Percentiles rank a stretch among this genome's conserved stretches.
These are phyloP conservation scores for Mrakia gelida DNA, from an alignment of 768 basidiomycete species.

Conservation along the genomic window DNA sequence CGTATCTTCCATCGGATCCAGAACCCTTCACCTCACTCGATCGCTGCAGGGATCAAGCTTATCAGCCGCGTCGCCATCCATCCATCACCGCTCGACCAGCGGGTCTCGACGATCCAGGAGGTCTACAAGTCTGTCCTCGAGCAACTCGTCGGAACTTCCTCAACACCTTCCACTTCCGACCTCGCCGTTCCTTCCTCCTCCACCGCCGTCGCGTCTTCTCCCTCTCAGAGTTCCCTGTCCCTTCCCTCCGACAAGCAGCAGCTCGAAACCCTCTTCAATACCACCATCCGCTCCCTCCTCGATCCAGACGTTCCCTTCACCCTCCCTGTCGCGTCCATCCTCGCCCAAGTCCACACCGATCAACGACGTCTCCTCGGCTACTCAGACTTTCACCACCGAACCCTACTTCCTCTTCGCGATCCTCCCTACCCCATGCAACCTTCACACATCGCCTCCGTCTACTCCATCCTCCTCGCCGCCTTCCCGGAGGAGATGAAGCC, in stretches of 20 bases:
- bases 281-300: neutral
- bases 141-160: neutral
- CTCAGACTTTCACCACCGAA: neutral
- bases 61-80: neutral
- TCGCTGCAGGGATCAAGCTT: neutral
- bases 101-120: neutral
- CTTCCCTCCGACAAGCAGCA: neutral
- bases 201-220: neutral
- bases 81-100: neutral
- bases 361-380: neutral
- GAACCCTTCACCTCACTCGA: neutral
- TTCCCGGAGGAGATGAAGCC: conserved; percentile 1
- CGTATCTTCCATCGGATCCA: neutral
- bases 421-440: neutral
- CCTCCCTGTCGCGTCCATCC: neutral
- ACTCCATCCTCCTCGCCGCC: neutral
- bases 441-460: neutral
- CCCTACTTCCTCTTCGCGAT: neutral
- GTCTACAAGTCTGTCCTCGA: neutral
- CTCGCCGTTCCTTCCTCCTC: neutral
- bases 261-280: neutral
- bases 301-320: neutral
- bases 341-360: neutral
- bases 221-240: too few relatives aligned
- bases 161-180: neutral